Conservation (phyloP, 2,329 filamentous ascomycete genomes). For the Penicillium sp. region DNA sequence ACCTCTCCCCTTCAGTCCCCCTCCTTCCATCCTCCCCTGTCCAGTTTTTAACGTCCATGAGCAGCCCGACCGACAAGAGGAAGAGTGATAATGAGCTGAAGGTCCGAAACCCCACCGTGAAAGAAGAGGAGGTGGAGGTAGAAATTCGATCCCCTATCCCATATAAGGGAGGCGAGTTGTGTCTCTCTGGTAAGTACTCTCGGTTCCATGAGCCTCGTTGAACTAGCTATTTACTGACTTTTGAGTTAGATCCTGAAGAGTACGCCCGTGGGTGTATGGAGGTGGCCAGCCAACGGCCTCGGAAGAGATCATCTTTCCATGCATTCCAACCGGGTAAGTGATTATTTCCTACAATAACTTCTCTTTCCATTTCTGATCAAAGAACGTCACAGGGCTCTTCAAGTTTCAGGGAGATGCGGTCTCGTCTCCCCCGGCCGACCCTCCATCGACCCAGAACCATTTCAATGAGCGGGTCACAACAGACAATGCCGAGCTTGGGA, state of each 20-base stretch:
- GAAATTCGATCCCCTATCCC: not conserved
- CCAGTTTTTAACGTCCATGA: not conserved
- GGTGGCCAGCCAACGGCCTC: not conserved
- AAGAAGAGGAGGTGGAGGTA: not conserved
- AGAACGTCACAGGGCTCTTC: not conserved
- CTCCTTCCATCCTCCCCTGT: not conserved
- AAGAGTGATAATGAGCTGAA: not conserved
- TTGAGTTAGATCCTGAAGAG: not conserved
- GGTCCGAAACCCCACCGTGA: not conserved
- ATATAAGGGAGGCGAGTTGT: not conserved
- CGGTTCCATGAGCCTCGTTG: not conserved
- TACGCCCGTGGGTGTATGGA: not conserved
- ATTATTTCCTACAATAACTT: not conserved
- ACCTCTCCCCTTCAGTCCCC: not conserved
- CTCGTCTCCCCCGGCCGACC: not conserved
- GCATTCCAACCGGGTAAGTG: not conserved
- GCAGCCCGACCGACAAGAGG: not conserved
- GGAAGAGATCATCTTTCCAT: not conserved
- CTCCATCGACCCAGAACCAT: not conserved
- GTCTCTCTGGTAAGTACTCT: conserved; percentile 1
- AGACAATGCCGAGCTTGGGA: not conserved
- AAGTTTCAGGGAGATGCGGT: not conserved
- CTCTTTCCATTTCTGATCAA: not conserved
- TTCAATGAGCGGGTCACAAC: not conserved
- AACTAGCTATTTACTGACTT: not conserved